Percentiles rank a stretch among this genome's conserved stretches.
These are phyloP conservation scores for Ceratobasidium sp. DNA, from an alignment of 1,284 basidiomycete species.

Conservation along the genomic window DNA sequence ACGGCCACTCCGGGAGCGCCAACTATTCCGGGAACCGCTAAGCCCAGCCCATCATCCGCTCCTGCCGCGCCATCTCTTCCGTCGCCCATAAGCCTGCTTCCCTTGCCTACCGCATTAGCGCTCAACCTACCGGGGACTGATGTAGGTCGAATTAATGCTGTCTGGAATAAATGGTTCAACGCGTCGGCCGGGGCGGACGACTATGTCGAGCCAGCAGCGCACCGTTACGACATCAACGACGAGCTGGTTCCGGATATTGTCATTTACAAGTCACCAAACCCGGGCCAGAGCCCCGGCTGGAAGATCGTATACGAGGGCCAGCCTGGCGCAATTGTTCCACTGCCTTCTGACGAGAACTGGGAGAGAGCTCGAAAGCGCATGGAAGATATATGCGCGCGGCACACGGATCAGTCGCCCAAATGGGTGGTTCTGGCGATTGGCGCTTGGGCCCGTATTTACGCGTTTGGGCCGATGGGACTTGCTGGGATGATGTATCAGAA, in stretches of 20 bases:
- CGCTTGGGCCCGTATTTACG: background rate
- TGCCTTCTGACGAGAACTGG: background rate
- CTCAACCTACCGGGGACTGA: background rate
- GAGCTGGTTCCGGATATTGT: slow-evolving; percentile 4
- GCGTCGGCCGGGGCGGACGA: background rate
- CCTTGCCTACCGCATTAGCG: background rate
- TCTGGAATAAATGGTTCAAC: slow-evolving; percentile 21
- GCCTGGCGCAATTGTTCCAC: background rate
- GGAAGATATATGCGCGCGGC: background rate
- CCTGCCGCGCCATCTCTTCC: background rate
- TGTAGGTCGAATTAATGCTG: slow-evolving; percentile 22
- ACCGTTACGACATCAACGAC: slow-evolving; percentile 12
- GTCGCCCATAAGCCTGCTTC: background rate
- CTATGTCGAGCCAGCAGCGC: background rate
- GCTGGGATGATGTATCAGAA: background rate
- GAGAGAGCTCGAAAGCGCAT: background rate
- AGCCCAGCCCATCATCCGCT: background rate
- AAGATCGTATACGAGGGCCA: slow-evolving; percentile 3
- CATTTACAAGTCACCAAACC: background rate
- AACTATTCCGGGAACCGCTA: background rate
- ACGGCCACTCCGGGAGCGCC: background rate
- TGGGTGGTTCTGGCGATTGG: slow-evolving; percentile 1
- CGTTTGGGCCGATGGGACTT: background rate
- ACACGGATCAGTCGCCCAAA: background rate
- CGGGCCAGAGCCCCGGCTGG: background rate